Evolutionary conservation across 2,329 filamentous ascomycete species (phyloP), one percentile per base, ranked within the genome.

Genomic region (Periconia digitata): DNA sequence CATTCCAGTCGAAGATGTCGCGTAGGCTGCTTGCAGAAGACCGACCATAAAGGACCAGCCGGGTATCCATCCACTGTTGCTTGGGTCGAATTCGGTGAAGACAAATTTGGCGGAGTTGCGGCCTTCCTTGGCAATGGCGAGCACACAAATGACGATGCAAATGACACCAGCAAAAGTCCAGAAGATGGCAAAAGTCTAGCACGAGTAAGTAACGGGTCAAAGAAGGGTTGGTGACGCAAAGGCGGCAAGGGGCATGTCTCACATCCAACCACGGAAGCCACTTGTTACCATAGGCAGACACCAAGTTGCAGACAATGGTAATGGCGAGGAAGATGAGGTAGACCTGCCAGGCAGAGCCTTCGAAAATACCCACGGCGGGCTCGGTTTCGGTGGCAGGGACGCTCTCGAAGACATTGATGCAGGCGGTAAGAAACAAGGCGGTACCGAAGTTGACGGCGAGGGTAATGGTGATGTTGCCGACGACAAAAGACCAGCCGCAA

Each of bases 391-490:
- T 70, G n/a, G 76, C 78, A 3, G 72, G 68, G 10, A 69, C 70
- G 41, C 67, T 66, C 51, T 77, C 74, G 60, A 81, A 83, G 46
- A 82, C 75, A 57, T 82, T 81, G 63, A 83, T 72, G 55, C 79
- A 81, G 39, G 74, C 76, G 54, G 79, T 72, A 43, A 82, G 66
- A 67, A 82, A 81, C 15, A 78, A 69, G 3, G 79, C 72, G n/a
- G 79, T 80, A 63, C 86, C 88, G 60, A 90, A 91, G 74, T 89
- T 89, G 65, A 90, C 87, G n/a, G 86, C 82, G n/a, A 90, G 76
- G 0, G 87, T 90, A 58, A 92, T 92, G 56, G 86, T 90, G 68
- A 90, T 86, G 72, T 91, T 91, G 49, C 89, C 89, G 43, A 90
- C 84, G 16, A 89, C 81, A 65, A 88, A 91, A 18, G 86, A 76